A percentile compares a stretch with the other conserved stretches of the same genome.
Evolutionary conservation across 2,329 filamentous ascomycete genomes (phyloP).

Genomic region (Anisogramma anomala): DNA sequence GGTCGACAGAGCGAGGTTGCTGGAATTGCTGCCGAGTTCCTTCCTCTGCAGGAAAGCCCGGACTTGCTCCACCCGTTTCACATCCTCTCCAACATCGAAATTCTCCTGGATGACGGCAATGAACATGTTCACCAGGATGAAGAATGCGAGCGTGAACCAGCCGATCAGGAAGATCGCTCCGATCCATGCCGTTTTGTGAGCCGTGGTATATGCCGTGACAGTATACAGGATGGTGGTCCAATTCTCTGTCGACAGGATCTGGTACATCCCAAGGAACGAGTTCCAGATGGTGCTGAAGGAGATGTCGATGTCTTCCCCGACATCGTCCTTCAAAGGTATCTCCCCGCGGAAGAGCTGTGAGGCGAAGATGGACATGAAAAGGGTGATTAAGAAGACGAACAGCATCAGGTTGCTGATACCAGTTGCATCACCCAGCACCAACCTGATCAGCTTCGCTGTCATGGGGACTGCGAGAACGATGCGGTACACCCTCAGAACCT

Average conservation of each 20-base stretch:
- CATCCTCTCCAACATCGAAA: slow-evolving; percentile 96
- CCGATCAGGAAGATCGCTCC: slow-evolving; percentile 81
- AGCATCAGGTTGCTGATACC: slow-evolving; percentile 92
- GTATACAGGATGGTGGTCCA: slow-evolving; percentile 86
- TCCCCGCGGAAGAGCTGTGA: slow-evolving; percentile 86
- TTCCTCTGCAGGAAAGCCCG: slow-evolving; percentile 88
- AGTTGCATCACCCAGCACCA: slow-evolving; percentile 80
- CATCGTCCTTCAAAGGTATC: slow-evolving; percentile 51
- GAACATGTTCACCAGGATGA: slow-evolving; percentile 98
- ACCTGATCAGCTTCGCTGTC: slow-evolving; percentile 72
- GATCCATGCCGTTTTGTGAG: slow-evolving; percentile 73
- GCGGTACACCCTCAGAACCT: slow-evolving; percentile 84
- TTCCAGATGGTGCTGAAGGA: slow-evolving; percentile 91
- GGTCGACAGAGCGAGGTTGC: slow-evolving; percentile 65
- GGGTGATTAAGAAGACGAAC: slow-evolving; percentile 93
- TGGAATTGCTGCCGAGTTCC: slow-evolving; percentile 60
- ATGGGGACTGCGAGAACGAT: slow-evolving; percentile 82
- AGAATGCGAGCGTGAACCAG: slow-evolving; percentile 92
- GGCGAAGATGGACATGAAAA: slow-evolving; percentile 85
- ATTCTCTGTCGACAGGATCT: slow-evolving; percentile 88
- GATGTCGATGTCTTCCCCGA: slow-evolving; percentile 53
- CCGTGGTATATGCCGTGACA: slow-evolving; percentile 57
- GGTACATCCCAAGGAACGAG: slow-evolving; percentile 95
- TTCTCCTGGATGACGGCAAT: slow-evolving; percentile 99
- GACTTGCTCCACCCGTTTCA: slow-evolving; percentile 93